A percentile compares a stretch with the other conserved stretches of the same genome.
Evolutionary conservation across 805 yeast genomes (phyloP).

Genomic region (Wickerhamiella sergipiensis): DNA sequence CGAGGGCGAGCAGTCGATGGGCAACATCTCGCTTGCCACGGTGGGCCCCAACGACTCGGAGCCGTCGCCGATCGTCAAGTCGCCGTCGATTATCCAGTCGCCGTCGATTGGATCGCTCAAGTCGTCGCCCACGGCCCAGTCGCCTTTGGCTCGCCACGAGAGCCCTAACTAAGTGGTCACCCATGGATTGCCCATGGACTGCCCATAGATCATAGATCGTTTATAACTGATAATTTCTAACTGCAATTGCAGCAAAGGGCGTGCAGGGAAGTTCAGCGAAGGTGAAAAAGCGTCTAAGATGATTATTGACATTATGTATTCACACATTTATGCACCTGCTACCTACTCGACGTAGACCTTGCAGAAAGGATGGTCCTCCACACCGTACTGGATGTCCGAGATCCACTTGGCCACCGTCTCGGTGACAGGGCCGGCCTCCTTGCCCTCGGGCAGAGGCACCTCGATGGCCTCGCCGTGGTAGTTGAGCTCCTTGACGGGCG

Average conservation of each 20-base stretch:
- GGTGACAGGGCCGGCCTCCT: constrained; percentile 52
- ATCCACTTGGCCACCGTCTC: constrained; percentile 74
- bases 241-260: no score
- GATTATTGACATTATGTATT: not conserved
- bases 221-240: no score
- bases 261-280: no score
- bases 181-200: no score
- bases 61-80: no score
- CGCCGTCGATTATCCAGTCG: not conserved
- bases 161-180: no score
- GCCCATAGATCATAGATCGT: no score
- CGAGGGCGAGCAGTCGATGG: not conserved
- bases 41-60: not conserved
- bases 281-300: not conserved
- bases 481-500: constrained; percentile 82
- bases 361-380: constrained; percentile 40
- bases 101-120: not conserved
- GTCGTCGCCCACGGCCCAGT: not conserved
- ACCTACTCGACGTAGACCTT: constrained; percentile 7
- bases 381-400: constrained; percentile 81
- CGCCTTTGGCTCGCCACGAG: no score
- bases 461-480: constrained; percentile 58
- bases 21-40: not conserved
- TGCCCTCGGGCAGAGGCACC: constrained; percentile 72
- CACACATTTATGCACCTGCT: not conserved